Evolutionary conservation across 176 grass and related monocot genomes (phyloP), one percentile per base, ranked within the genome.

Genomic region (Avena atlantica): DNA sequence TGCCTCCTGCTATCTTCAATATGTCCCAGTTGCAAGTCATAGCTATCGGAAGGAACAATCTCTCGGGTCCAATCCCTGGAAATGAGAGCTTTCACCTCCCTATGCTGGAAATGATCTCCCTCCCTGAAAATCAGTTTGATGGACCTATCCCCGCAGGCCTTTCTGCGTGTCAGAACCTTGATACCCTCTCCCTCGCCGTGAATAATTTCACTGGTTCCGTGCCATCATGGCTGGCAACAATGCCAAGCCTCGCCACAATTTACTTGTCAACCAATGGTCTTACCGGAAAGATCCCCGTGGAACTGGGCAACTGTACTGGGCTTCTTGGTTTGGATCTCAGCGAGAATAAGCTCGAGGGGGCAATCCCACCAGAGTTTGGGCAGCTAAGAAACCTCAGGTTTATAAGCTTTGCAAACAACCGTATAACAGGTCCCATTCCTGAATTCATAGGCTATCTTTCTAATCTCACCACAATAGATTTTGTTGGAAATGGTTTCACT

Each of bases 1-100:
- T 92, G 20, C 90, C 90, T 7, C 78, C 79, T 68, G 47, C 72
- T 63, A 71, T 89, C 31, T 88, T 89, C 58, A 92, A 89, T 50
- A 73, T 83, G 76, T 89, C 90, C 50, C 6, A 25, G 21, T 59
- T 89, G 24, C 83, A 78, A 56, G 7, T 0, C 27, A 37, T 92
- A 37, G 1, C 0, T 8, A 57, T 92, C 5, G 0, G 21, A 27
- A 61, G 79, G 72, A 92, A 92, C 68, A 86, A 64, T 31, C 80
- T 92, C 44, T 81, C 81, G 49, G 89, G 89, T 36, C 27, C 40
- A 0, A 84, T 91, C 63, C 86, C 89, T 42, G 77, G 77, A 59
- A 87, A 91, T 4, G 51, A 53, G 15, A 87, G 70, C 8, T 76
- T 88, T 55, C 52, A 85, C 15, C 89, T 91, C 49, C 89, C 89